Percentiles rank a stretch among this genome's conserved stretches.
Evolutionary conservation across 495 filamentous ascomycete species (phyloP).

Genomic region (Lasiosphaeria ovina): DNA sequence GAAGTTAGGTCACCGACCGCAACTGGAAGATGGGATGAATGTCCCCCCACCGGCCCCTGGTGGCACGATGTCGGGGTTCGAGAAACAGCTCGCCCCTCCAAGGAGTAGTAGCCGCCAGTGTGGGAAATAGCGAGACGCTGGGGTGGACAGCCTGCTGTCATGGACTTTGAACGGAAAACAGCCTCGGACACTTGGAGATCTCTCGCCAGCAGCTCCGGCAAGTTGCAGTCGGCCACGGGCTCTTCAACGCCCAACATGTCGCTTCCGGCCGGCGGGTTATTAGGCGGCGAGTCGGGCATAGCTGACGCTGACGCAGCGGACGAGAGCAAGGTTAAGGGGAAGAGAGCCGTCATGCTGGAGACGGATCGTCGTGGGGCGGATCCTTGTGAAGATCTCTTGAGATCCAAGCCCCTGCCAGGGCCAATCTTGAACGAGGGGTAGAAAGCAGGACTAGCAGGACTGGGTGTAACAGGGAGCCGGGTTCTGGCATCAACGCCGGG

Average conservation of each 20-base stretch:
- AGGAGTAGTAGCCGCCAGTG: conserved; percentile 17
- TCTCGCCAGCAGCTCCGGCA: conserved; percentile 44
- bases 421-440: conserved; percentile 16
- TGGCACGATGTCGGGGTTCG: conserved; percentile 8
- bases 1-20: neutral
- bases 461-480: conserved; percentile 28
- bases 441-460: conserved; percentile 13
- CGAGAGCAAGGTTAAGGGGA: conserved; percentile 18
- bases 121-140: conserved; percentile 27
- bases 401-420: conserved; percentile 17
- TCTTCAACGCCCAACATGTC: conserved; percentile 19
- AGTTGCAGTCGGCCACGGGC: conserved; percentile 34
- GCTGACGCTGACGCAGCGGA: conserved; percentile 6
- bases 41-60: neutral
- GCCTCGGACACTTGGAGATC: conserved; percentile 40
- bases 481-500: conserved; percentile 20
- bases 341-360: conserved; percentile 19
- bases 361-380: conserved; percentile 27
- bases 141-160: conserved; percentile 42
- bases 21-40: neutral
- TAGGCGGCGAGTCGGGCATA: neutral
- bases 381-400: conserved; percentile 27
- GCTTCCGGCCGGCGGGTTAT: neutral
- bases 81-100: conserved; percentile 13
- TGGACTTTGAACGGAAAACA: conserved; percentile 39